These are phyloP conservation scores for Eragrostis tef DNA, from an alignment of 202 grass and related monocot species.

Conservation along the genomic window DNA sequence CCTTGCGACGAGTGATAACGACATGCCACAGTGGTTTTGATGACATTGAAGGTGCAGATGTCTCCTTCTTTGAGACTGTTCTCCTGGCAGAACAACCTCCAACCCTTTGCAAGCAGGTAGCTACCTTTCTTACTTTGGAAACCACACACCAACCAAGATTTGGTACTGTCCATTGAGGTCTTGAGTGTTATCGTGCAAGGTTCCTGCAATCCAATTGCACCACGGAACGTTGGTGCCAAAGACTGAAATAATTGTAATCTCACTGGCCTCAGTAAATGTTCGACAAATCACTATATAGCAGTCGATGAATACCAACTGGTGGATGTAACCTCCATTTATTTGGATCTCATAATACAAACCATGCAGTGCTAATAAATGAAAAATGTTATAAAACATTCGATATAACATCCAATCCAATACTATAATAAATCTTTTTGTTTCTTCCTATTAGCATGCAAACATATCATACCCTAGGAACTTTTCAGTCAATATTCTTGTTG, in stretches of 20 bases:
- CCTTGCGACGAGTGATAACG: neutral
- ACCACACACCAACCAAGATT: neutral
- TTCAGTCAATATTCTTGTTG: too few relatives aligned
- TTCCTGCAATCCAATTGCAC: neutral
- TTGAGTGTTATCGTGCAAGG: neutral
- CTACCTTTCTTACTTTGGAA: too few relatives aligned
- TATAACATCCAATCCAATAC: too few relatives aligned
- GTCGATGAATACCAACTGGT: too few relatives aligned
- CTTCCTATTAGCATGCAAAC: too few relatives aligned
- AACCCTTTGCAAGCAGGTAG: neutral
- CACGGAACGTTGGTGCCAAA: neutral
- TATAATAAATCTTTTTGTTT: too few relatives aligned
- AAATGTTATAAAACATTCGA: too few relatives aligned
- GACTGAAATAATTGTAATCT: neutral
- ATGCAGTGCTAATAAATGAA: too few relatives aligned
- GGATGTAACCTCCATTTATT: too few relatives aligned
- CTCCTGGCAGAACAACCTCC: neutral
- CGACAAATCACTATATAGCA: neutral
- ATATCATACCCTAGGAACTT: too few relatives aligned
- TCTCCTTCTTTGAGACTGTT: neutral
- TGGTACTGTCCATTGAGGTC: neutral
- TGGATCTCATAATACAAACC: too few relatives aligned
- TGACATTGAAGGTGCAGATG: slow-evolving; percentile 32
- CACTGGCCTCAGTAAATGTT: neutral
- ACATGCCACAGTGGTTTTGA: neutral